Evolutionary conservation across 768 basidiomycete species (phyloP).

Genomic region (Termitomyces eurrhizus): DNA sequence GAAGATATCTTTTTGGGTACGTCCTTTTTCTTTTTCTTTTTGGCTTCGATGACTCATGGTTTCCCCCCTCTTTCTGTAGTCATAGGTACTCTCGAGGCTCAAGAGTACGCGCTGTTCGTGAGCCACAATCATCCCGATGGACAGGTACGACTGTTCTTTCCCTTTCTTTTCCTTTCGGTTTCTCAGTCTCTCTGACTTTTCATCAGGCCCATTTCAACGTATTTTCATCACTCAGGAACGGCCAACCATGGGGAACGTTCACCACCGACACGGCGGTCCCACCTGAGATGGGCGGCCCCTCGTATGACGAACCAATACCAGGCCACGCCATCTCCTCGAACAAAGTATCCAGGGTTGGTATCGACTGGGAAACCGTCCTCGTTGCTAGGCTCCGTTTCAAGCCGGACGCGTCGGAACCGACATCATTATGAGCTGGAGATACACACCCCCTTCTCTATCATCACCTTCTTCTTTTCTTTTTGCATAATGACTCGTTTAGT

Average conservation of each 20-base stretch:
- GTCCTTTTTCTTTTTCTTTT: conserved; percentile 1
- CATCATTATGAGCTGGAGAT: conserved; percentile 25
- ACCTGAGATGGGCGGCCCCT: conserved; percentile 39
- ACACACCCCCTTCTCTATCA: too few species aligned
- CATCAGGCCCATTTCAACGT: not conserved
- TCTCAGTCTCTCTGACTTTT: not conserved
- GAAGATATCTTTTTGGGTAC: conserved; percentile 57
- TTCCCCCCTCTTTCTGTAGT: conserved; percentile 27
- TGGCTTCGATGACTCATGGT: not conserved
- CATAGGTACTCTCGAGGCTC: conserved; percentile 66
- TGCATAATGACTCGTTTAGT: not conserved
- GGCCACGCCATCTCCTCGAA: conserved; percentile 35
- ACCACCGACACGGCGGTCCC: conserved; percentile 48
- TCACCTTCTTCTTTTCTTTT: not conserved
- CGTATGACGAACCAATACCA: conserved; percentile 38
- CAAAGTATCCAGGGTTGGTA: conserved; percentile 48
- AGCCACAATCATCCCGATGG: conserved; percentile 66
- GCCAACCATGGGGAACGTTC: conserved; percentile 74
- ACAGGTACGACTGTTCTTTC: conserved; percentile 29
- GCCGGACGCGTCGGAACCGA: conserved; percentile 55
- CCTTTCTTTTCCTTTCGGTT: not conserved
- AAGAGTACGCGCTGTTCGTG: conserved; percentile 73
- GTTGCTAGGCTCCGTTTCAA: conserved; percentile 65
- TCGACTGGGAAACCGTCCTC: conserved; percentile 54
- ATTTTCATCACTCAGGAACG: conserved; percentile 22